A percentile compares a stretch with the other conserved stretches of the same genome.
These are phyloP conservation scores for Haplographium delicatum DNA, from an alignment of 495 filamentous ascomycete species.

Conservation along the genomic window DNA sequence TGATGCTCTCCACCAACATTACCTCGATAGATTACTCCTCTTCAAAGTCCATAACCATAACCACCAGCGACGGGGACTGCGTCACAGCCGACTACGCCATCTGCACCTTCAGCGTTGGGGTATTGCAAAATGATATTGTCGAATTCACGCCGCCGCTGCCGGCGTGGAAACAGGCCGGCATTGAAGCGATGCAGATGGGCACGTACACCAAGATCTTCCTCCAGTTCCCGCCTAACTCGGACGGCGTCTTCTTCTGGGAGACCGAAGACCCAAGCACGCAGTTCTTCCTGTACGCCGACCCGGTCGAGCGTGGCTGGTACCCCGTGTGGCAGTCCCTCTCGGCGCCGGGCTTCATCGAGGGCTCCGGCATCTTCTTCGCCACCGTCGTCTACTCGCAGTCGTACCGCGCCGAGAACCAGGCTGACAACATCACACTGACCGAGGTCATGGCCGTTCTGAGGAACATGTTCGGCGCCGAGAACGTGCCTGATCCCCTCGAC, in stretches of 20 bases:
- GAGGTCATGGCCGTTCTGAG: constrained; percentile 59
- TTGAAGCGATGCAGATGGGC: constrained; percentile 64
- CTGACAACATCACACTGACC: constrained; percentile 52
- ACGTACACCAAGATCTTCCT: constrained; percentile 79
- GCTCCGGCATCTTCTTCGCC: constrained; percentile 63
- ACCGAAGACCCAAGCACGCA: constrained; percentile 41
- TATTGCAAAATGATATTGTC: constrained; percentile 60
- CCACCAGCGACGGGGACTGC: constrained; percentile 51
- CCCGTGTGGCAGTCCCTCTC: constrained; percentile 67
- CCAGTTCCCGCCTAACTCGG: constrained; percentile 43
- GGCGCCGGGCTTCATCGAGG: constrained; percentile 52
- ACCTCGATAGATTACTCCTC: constrained; percentile 49
- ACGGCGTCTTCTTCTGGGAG: constrained; percentile 64
- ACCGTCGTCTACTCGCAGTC: constrained; percentile 58
- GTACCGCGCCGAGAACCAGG: constrained; percentile 60
- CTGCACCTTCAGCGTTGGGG: constrained; percentile 47
- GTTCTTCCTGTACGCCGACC: constrained; percentile 67
- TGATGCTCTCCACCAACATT: constrained; percentile 56
- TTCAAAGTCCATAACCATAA: constrained; percentile 42
- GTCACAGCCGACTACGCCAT: constrained; percentile 49
- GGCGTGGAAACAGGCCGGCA: constrained; percentile 60
- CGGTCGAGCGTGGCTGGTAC: constrained; percentile 58
- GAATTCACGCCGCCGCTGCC: constrained; percentile 58
- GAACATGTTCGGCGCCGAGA: constrained; percentile 56
- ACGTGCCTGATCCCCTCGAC: constrained; percentile 60